These are phyloP conservation scores for Laburnicola sp. DNA, from an alignment of 2,329 filamentous ascomycete species.

Conservation along the genomic window DNA sequence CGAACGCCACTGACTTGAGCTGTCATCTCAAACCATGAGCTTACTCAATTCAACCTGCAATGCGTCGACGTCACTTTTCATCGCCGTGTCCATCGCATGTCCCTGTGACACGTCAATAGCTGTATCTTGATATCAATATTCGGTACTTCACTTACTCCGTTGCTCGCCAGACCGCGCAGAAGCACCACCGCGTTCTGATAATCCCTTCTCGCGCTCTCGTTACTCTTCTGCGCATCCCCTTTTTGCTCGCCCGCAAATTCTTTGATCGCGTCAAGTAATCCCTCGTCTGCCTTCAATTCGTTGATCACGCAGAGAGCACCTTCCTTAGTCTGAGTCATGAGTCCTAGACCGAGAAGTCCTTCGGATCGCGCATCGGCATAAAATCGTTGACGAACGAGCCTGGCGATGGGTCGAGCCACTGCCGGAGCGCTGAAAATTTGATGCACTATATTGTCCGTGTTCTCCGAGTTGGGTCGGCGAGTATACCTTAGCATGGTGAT, in stretches of 20 bases:
- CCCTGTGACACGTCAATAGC: constrained; percentile 22
- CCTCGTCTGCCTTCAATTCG: constrained; percentile 33
- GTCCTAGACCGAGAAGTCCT: constrained; percentile 40
- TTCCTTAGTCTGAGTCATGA: constrained; percentile 37
- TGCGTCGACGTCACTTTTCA: constrained; percentile 26
- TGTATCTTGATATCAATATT: too few species aligned
- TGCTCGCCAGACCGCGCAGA: constrained; percentile 37
- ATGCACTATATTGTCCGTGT: constrained; percentile 26
- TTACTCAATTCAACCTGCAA: constrained; percentile 29
- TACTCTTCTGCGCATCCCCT: constrained; percentile 29
- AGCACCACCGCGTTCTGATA: constrained; percentile 43
- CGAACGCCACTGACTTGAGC: too few species aligned
- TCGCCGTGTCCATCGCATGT: constrained; percentile 24
- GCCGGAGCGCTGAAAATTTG: constrained; percentile 34
- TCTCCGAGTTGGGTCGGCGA: constrained; percentile 21
- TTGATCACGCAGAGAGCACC: constrained; percentile 34
- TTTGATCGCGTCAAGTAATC: constrained; percentile 38
- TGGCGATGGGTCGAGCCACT: constrained; percentile 37
- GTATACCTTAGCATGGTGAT: constrained; percentile 33
- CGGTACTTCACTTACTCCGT: constrained; percentile 32
- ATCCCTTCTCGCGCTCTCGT: constrained; percentile 31
- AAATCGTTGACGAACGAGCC: constrained; percentile 41
- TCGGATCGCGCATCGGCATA: constrained; percentile 42
- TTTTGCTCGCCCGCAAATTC: constrained; percentile 33
- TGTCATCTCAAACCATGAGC: constrained; percentile 23